Percentiles rank a stretch among this genome's conserved stretches.
phyloP scores from a whole-genome alignment of 2,329 filamentous ascomycete species.

The Chlorencoelia australis region DNA sequence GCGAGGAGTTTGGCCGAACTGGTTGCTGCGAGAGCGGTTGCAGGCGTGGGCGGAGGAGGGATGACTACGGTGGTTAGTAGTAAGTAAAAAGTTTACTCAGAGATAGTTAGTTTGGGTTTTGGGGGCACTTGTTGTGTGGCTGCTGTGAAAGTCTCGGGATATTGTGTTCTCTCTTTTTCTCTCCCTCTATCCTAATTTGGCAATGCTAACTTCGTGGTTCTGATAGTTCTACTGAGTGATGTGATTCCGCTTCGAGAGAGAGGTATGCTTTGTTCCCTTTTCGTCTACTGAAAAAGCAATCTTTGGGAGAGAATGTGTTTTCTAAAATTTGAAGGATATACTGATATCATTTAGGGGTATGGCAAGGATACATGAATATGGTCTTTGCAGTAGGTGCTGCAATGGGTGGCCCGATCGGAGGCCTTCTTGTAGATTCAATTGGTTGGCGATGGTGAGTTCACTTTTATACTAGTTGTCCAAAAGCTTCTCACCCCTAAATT shows the following conservation, averaged over 20 bases:
- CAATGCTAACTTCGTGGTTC: conserved; percentile 22
- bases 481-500: too few species aligned
- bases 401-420: conserved; percentile 59
- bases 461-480: too few species aligned
- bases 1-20: conserved; percentile 54
- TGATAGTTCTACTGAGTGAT: conserved; percentile 62
- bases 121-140: too few species aligned
- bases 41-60: conserved; percentile 55
- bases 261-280: too few species aligned
- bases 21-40: conserved; percentile 47
- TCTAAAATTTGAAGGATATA: too few species aligned
- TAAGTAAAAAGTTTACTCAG: too few species aligned
- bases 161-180: conserved; percentile 6
- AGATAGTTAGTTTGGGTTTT: too few species aligned
- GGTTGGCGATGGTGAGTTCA: conserved; percentile 66
- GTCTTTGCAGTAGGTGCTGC: conserved; percentile 60
- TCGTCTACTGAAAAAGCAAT: too few species aligned
- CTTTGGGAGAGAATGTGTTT: too few species aligned
- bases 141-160: too few species aligned
- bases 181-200: not conserved
- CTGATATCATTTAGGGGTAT: conserved; percentile 34
- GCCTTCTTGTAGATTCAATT: conserved; percentile 60
- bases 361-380: conserved; percentile 66
- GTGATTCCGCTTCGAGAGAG: conserved; percentile 59
- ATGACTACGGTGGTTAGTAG: conserved; percentile 52